Evolutionary conservation across 2,329 filamentous ascomycete species (phyloP), one percentile per base, ranked within the genome.

Genomic region (Aspergillus glaucus): DNA sequence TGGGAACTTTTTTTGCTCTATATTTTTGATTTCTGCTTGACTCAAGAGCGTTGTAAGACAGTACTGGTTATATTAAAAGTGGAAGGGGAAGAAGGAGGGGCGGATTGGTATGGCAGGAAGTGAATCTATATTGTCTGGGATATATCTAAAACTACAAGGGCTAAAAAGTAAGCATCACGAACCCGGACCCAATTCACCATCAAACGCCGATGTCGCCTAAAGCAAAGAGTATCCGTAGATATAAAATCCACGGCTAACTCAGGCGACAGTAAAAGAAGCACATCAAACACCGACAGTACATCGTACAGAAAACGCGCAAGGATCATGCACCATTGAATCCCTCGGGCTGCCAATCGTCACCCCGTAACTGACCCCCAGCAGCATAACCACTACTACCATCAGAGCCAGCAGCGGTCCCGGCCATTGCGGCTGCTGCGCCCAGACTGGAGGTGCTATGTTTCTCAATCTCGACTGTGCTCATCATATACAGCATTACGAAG

Each of bases 401-500:
- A 39, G 53, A 61, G 4, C 58, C 62, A 22, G 51, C 61, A 43
- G 21, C 61, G 50, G 42, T 62, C 58, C 50, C 58, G 19, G 53
- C 58, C 51, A 61, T 66, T 15, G 67, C 68, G 41, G 70, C 70
- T 17, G 67, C 67, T 39, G 63, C 68, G 34, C 66, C 69, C 26
- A 71, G 66, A 50, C 80, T 77, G 46, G 76, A 79, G 32, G 75
- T 79, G 43, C 78, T 77, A 62, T 85, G 80, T 58, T 77, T 73
- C 63, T 84, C 84, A 30, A 82, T 78, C 59, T 88, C 82, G 26
- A 76, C 74, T 3, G 81, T 80, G 50, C 88, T 88, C 63, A 90
- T 82, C 81, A 85, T 91, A 70, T 92, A 97, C 52, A 97, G 74
- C 68, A 89, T 86, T 57, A 86, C 76, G 63, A 98, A 93, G 2